Conservation (phyloP, 306 rosid genomes). For the Rosa lucieae region DNA sequence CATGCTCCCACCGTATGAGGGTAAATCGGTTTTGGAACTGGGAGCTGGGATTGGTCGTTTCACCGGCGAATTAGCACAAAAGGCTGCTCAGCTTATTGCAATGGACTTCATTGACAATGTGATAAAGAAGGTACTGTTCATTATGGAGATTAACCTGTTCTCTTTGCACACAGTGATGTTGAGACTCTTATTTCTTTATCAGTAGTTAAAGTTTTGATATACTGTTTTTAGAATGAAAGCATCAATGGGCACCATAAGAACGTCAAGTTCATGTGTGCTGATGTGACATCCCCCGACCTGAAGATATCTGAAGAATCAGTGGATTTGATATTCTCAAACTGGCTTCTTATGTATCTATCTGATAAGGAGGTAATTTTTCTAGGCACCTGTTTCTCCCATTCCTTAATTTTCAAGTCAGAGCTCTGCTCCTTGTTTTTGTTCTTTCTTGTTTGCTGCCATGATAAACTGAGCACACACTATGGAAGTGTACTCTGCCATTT, state of each 20-base stretch:
- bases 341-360: constrained; percentile 97
- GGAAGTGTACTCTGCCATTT: neutral
- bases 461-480: neutral
- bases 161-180: constrained; percentile 12
- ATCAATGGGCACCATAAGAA: constrained; percentile 78
- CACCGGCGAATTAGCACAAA: constrained; percentile 78
- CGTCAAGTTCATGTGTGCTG: constrained; percentile 84
- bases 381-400: neutral
- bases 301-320: constrained; percentile 60
- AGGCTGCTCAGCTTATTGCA: constrained; percentile 80
- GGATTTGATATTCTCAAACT: constrained; percentile 88
- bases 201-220: constrained; percentile 1
- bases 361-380: constrained; percentile 65
- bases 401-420: neutral
- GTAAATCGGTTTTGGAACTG: constrained; percentile 78
- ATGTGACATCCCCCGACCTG: constrained; percentile 77
- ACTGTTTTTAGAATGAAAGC: constrained; percentile 67
- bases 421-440: neutral
- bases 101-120: constrained; percentile 88
- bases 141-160: neutral
- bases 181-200: neutral
- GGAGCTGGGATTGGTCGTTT: constrained; percentile 99
- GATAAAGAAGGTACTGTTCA: constrained; percentile 65
- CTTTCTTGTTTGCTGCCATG: neutral
- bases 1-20: constrained; percentile 69